Evolutionary conservation across 2,329 filamentous ascomycete genomes (phyloP).

Genomic region (Dactylonectria estremocensis): DNA sequence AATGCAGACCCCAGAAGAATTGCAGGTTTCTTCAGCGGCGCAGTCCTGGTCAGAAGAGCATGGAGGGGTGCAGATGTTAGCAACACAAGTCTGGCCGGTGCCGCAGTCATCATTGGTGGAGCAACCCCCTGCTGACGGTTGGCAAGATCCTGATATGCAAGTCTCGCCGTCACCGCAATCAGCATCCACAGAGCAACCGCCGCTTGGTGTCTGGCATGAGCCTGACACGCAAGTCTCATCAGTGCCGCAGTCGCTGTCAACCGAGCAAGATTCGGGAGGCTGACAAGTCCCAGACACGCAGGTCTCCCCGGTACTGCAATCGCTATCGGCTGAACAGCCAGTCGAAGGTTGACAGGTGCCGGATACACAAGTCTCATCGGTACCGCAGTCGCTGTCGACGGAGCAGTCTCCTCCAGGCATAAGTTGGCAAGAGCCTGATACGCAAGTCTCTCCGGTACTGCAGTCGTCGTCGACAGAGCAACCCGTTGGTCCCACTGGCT

Average conservation of each 20-base stretch:
- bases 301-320: not conserved
- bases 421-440: not conserved
- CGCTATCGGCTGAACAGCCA: not conserved
- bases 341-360: not conserved
- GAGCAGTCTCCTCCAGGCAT: not conserved
- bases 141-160: constrained; percentile 6
- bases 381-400: constrained; percentile 1
- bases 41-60: not conserved
- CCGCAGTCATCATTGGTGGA: constrained; percentile 7
- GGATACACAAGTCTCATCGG: not conserved
- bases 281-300: not conserved
- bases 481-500: not conserved
- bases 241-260: not conserved
- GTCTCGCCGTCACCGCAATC: constrained; percentile 5
- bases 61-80: not conserved
- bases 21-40: not conserved
- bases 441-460: constrained; percentile 2
- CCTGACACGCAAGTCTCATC: not conserved
- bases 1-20: constrained; percentile 6
- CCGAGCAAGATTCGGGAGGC: not conserved
- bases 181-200: not conserved
- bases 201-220: constrained; percentile 2
- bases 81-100: constrained; percentile 1
- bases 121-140: not conserved
- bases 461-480: not conserved